phyloP scores from a whole-genome alignment of 306 rosid genomes.

The Lagenaria siceraria region DNA sequence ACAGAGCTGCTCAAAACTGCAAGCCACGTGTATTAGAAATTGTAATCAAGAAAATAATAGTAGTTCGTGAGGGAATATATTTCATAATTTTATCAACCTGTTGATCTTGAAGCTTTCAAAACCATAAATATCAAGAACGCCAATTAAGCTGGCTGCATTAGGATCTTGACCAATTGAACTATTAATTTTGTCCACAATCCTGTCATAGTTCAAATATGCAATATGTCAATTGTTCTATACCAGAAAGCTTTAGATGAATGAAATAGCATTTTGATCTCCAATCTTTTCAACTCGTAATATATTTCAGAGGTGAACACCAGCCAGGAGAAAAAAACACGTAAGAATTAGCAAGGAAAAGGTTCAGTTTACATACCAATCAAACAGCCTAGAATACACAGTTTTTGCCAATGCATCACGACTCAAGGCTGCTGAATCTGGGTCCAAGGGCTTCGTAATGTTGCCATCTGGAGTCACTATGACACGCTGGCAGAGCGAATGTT shows the following conservation, averaged over 20 bases:
- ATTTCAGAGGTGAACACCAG: background rate
- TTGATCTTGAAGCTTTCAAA: constrained; percentile 88
- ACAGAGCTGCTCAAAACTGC: constrained; percentile 82
- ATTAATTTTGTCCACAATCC: constrained; percentile 83
- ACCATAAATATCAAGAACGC: constrained; percentile 88
- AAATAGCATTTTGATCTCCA: background rate
- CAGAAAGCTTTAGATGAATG: background rate
- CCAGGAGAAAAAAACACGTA: background rate
- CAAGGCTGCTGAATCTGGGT: constrained; percentile 58
- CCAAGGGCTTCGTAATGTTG: constrained; percentile 63
- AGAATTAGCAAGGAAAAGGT: background rate
- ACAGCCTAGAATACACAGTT: constrained; percentile 59
- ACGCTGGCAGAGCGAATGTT: constrained; percentile 77
- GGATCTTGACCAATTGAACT: constrained; percentile 83
- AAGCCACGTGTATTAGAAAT: constrained; percentile 10
- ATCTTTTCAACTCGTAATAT: background rate
- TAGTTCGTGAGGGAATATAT: background rate
- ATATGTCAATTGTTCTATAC: background rate
- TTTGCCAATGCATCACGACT: constrained; percentile 78
- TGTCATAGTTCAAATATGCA: constrained; percentile 26
- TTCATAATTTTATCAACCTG: constrained; percentile 28
- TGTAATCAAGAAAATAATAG: background rate
- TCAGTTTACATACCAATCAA: constrained; percentile 55
- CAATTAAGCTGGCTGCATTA: constrained; percentile 56
- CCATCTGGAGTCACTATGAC: constrained; percentile 92